phyloP scores from a whole-genome alignment of 345 rosid species.

The Cardamine chenopodiifolia region DNA sequence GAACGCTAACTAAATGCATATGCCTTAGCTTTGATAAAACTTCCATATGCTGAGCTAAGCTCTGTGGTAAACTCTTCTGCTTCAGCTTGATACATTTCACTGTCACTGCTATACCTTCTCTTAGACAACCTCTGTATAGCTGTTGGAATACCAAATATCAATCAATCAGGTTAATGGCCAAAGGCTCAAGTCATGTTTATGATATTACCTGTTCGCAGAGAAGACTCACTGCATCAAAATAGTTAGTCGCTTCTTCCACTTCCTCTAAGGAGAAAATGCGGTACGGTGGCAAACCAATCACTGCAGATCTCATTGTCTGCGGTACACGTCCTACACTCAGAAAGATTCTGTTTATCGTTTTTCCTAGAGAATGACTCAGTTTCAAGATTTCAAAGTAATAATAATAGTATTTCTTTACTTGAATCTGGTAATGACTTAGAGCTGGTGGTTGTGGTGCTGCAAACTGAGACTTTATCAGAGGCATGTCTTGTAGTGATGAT shows the following conservation, averaged over 20 bases:
- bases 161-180: neutral
- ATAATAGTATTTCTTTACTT: conserved; percentile 48
- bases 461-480: conserved; percentile 57
- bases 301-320: conserved; percentile 78
- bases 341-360: conserved; percentile 21
- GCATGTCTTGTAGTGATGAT: conserved; percentile 44
- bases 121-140: conserved; percentile 74
- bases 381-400: conserved; percentile 10
- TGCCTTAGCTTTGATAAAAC: conserved; percentile 83
- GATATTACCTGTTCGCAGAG: conserved; percentile 53
- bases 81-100: conserved; percentile 73
- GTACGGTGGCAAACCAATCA: conserved; percentile 80
- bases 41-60: conserved; percentile 70
- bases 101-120: conserved; percentile 65
- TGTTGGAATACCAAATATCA: conserved; percentile 36
- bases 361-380: neutral
- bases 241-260: conserved; percentile 80
- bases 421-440: conserved; percentile 57
- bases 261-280: conserved; percentile 74
- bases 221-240: conserved; percentile 67
- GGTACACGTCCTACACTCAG: conserved; percentile 69
- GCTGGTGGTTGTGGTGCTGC: conserved; percentile 47
- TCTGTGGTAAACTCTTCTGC: conserved; percentile 68
- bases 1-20: conserved; percentile 76
- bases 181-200: conserved; percentile 5